Evolutionary conservation across 2,329 filamentous ascomycete species (phyloP).

Genomic region (Fusarium sp.): DNA sequence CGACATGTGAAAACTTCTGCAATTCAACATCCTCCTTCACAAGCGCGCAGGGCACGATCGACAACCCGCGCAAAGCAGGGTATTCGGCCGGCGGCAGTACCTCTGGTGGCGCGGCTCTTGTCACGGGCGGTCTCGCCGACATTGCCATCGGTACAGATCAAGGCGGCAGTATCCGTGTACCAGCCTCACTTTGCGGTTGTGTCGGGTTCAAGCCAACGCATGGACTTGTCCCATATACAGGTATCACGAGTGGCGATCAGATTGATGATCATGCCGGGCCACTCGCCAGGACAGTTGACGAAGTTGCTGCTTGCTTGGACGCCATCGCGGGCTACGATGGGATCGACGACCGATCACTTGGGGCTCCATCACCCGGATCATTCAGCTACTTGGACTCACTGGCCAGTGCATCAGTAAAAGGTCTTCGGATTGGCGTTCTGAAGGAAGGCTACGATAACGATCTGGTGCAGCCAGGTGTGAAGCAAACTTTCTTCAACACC

Average conservation of each 20-base stretch:
- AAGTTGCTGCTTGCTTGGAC: slow-evolving; percentile 56
- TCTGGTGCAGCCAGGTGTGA: slow-evolving; percentile 53
- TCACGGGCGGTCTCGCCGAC: slow-evolving; percentile 56
- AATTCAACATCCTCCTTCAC: slow-evolving; percentile 60
- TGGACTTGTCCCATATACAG: slow-evolving; percentile 62
- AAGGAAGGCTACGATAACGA: slow-evolving; percentile 56
- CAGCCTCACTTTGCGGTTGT: slow-evolving; percentile 53
- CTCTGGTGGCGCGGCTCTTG: slow-evolving; percentile 58
- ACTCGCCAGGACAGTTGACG: slow-evolving; percentile 53
- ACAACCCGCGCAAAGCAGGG: slow-evolving; percentile 57
- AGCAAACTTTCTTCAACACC: slow-evolving; percentile 54
- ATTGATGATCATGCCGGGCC: slow-evolving; percentile 63
- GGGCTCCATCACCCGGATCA: slow-evolving; percentile 44
- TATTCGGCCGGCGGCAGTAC: slow-evolving; percentile 63
- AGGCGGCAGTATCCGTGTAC: slow-evolving; percentile 58
- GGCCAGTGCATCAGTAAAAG: slow-evolving; percentile 3
- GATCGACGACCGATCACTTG: slow-evolving; percentile 58
- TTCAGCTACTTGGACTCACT: slow-evolving; percentile 26
- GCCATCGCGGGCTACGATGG: slow-evolving; percentile 60
- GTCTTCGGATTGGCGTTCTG: slow-evolving; percentile 55
- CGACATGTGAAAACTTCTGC: slow-evolving; percentile 64
- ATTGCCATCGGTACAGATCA: slow-evolving; percentile 61
- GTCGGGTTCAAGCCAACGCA: slow-evolving; percentile 63
- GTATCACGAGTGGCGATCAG: slow-evolving; percentile 58
- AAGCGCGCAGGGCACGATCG: slow-evolving; percentile 56